Evolutionary conservation across 2,329 filamentous ascomycete species (phyloP), one percentile per base, ranked within the genome.

Genomic region (Colletotrichum sp.): DNA sequence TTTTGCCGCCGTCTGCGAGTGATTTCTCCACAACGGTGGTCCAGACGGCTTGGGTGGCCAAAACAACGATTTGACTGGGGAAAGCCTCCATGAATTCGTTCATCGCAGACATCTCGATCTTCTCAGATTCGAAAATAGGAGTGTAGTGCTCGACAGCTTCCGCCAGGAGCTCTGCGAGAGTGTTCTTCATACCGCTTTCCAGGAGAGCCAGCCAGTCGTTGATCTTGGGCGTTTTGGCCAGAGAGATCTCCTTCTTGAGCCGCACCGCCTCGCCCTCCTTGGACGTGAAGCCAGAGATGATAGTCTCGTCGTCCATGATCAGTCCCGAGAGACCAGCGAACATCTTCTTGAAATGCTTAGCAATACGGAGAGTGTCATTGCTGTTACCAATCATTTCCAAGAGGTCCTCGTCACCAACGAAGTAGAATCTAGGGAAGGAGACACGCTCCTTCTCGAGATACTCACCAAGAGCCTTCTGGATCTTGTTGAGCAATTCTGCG

Each of bases 331-430:
- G 90, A 77, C 97, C 97, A 78, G 98, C 97, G 88, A 99, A 99
- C 97, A 99, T 99, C 89, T 99, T 99, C 84, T 98, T 96, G 88
- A 99, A 96, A 87, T 99, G 98, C 84, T 99, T 99, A 55, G 97
- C 95, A 79, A 99, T 98, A 71, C 97, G 96, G 76, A 97, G 87
- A 12, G 96, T 98, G 82, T 99, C 97, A 82, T 98, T 98, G 87
- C 96, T 99, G 85, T 99, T 99, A 83, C 97, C 97, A 78, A 99
- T 99, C 86, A 99, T 99, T 85, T 99, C 97, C 28, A 99, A 90
- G 73, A 99, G 88, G 85, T 99, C 97, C 83, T 99, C 98, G 81
- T 99, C 98, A 84, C 97, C 97, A 72, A 99, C 98, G 81, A 99
- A 99, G 88, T 99, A 99, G 88, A 99, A 99, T 74, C 97, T 93